phyloP scores from a whole-genome alignment of 306 rosid genomes.

The Sesbania bispinosa region DNA sequence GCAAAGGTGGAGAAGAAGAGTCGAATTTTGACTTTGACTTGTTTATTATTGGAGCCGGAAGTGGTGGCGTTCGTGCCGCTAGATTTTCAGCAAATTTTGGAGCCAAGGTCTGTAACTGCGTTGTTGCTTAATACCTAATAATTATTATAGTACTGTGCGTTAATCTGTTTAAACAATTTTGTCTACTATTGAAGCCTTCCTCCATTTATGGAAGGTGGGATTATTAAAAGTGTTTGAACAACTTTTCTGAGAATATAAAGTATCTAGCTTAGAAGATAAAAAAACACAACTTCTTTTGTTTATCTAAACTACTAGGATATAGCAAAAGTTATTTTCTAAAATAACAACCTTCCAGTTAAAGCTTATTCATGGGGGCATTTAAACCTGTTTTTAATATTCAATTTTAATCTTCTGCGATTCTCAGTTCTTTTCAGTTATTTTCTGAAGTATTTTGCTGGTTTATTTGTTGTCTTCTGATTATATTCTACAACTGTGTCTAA shows the following conservation, averaged over 20 bases:
- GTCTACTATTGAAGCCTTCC: background rate
- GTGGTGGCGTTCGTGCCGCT: slow-evolving; percentile 97
- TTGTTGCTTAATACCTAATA: background rate
- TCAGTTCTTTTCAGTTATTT: background rate
- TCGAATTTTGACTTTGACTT: slow-evolving; percentile 66
- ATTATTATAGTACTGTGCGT: background rate
- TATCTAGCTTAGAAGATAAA: background rate
- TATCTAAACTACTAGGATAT: background rate
- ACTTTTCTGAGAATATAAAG: background rate
- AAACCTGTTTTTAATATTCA: background rate
- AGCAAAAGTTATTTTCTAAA: too few relatives aligned
- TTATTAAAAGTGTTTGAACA: background rate
- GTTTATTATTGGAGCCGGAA: slow-evolving; percentile 94
- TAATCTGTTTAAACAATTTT: background rate
- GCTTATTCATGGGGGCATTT: background rate
- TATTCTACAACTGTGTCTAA: slow-evolving; percentile 23
- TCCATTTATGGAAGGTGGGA: background rate
- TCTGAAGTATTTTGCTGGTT: slow-evolving; percentile 14
- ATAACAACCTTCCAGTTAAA: background rate
- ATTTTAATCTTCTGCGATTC: background rate
- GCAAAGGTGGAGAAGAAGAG: slow-evolving; percentile 40
- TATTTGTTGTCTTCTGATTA: background rate
- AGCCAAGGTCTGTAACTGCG: slow-evolving; percentile 60
- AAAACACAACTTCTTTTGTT: background rate
- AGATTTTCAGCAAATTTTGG: slow-evolving; percentile 82